Percentiles rank a stretch among this genome's conserved stretches.
These are phyloP conservation scores for Paxillus ammoniavirescens DNA, from an alignment of 768 basidiomycete species.

Conservation along the genomic window DNA sequence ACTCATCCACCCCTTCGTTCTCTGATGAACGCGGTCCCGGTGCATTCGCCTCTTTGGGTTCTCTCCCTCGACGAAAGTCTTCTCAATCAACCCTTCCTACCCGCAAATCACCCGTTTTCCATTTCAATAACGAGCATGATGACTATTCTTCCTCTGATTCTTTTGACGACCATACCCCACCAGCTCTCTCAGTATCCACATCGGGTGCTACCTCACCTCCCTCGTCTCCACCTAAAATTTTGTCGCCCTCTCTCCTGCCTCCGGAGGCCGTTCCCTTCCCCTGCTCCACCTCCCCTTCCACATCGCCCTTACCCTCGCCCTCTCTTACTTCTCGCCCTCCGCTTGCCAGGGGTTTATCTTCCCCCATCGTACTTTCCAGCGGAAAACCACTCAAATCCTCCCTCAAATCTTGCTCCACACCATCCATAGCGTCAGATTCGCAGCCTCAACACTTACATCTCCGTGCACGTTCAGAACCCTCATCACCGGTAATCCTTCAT, in stretches of 20 bases:
- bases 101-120: slow-evolving; percentile 17
- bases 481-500: slow-evolving; percentile 50
- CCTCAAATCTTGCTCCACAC: slow-evolving; percentile 51
- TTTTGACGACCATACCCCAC: slow-evolving; percentile 11
- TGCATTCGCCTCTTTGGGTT: slow-evolving; percentile 47
- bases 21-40: slow-evolving; percentile 43
- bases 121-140: slow-evolving; percentile 22
- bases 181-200: background rate
- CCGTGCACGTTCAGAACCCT: slow-evolving; percentile 57
- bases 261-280: slow-evolving; percentile 42
- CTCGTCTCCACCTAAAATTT: slow-evolving; percentile 14
- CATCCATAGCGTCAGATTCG: slow-evolving; percentile 7
- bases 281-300: slow-evolving; percentile 22
- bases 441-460: slow-evolving; percentile 12
- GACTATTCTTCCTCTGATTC: slow-evolving; percentile 10
- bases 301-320: background rate
- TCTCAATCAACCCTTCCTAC: slow-evolving; percentile 9
- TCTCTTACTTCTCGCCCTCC: slow-evolving; percentile 6
- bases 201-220: background rate
- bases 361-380: slow-evolving; percentile 55
- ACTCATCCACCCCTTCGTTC: slow-evolving; percentile 22
- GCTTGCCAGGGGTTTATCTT: slow-evolving; percentile 35
- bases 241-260: slow-evolving; percentile 2
- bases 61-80: slow-evolving; percentile 41
- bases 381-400: slow-evolving; percentile 88